These are phyloP conservation scores for Venturia oleaginea DNA, from an alignment of 2,329 filamentous ascomycete genomes.

Conservation along the genomic window DNA sequence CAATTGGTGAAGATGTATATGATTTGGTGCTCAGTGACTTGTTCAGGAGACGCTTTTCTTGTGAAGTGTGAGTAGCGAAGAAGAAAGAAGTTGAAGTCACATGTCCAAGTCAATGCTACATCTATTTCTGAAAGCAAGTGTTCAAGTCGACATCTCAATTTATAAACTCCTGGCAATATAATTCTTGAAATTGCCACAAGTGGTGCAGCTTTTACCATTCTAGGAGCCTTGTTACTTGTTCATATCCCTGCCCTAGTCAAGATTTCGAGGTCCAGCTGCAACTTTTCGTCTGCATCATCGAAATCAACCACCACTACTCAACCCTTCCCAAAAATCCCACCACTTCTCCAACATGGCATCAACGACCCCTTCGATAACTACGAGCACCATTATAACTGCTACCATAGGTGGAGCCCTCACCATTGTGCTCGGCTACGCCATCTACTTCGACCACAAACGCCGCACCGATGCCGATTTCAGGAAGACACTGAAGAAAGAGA, in stretches of 20 bases:
- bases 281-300: not conserved
- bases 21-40: no score
- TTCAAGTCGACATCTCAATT: no score
- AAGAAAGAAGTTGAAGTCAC: no score
- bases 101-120: no score
- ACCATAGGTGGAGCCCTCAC: slow-evolving; percentile 50
- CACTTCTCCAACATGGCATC: slow-evolving; percentile 4
- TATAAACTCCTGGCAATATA: no score
- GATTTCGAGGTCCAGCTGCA: not conserved
- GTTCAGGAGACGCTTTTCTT: no score
- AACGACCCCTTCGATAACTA: not conserved
- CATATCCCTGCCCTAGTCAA: not conserved
- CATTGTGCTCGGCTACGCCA: slow-evolving; percentile 53
- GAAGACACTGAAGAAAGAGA: slow-evolving; percentile 59
- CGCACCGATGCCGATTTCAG: slow-evolving; percentile 56
- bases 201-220: no score
- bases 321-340: slow-evolving; percentile 29
- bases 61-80: no score
- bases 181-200: no score
- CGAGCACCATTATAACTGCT: slow-evolving; percentile 38
- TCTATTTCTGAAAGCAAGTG: no score
- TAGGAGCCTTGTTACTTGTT: no score
- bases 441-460: slow-evolving; percentile 59
- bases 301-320: slow-evolving; percentile 27
- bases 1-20: no score